Base-by-base conservation (phyloP, 2,329 filamentous ascomycete species). In the Cladosporium sp. region DNA sequence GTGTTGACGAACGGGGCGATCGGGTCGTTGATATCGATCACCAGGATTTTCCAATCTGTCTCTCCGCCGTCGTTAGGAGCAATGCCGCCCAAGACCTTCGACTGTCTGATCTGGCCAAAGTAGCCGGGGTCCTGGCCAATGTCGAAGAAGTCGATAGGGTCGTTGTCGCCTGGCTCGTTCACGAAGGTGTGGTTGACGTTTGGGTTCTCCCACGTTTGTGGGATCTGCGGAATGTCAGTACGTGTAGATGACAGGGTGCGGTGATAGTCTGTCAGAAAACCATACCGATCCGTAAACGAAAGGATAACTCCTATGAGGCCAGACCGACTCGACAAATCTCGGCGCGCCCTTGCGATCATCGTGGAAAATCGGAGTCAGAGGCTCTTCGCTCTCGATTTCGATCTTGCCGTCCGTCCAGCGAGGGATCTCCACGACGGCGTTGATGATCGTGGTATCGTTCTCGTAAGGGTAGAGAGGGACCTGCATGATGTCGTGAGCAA, bases 31-130 rank as follows among this genome's bases (percentile, higher is more conserved):
- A 97, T 84, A 80, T 99, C 95, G 78, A 99, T 96, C 81, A 98
- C 95, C 75, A 99, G 97, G 84, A 99, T 92, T 89, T 99, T 99
- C 95, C 95, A 99, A 88, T 99, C 95, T 71, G 95, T 99, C 89
- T 99, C 95, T 82, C 96, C 95, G 88, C 99, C 95, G 76, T 99
- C 95, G 71, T 99, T 91, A 72, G 99, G 89, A 73, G 95, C 95
- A 94, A 99, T 98, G 79, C 97, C 93, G 81, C 95, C 95, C 70
- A 99, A 91, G 69, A 98, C 92, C 89, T 98, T 99, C 88, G 99
- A 95, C 85, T 98, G 95, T 88, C 98, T 98, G 82, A 99, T 85
- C 85, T 99, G 94, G 74, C 95, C 95, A 68, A 89, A 87, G 86
- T 96, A 96, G 81, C 91, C 92, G 76, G 99, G 95, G 67, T 97